These are phyloP conservation scores for Chrysanthemum makinoi DNA, from an alignment of 129 eudicot genomes.

Conservation along the genomic window DNA sequence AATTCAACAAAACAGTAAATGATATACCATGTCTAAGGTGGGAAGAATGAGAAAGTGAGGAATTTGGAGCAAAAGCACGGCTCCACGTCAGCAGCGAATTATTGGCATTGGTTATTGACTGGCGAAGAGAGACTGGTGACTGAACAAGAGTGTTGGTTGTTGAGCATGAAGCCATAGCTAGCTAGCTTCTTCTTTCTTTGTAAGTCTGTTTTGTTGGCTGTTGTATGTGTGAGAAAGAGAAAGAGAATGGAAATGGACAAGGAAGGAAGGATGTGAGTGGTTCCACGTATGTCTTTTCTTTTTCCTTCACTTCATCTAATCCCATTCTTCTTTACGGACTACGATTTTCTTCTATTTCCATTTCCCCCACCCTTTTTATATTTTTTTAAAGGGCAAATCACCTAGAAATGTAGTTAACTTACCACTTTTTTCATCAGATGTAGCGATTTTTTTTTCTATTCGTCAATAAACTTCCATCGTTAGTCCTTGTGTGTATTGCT, in stretches of 20 bases:
- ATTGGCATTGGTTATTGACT: constrained; percentile 20
- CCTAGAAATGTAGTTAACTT: too few species aligned
- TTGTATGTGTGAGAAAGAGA: constrained; percentile 15
- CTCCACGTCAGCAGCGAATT: constrained; percentile 44
- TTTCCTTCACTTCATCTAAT: constrained; percentile 22
- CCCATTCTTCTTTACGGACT: neutral
- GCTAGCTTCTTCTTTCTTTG: neutral
- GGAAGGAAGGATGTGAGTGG: constrained; percentile 30
- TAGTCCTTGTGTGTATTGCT: too few species aligned
- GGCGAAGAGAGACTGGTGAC: constrained; percentile 20
- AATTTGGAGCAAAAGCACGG: constrained; percentile 37
- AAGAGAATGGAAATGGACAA: constrained; percentile 3
- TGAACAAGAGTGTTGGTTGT: constrained; percentile 9
- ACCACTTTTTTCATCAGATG: too few species aligned
- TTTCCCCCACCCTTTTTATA: too few species aligned
- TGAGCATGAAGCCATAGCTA: constrained; percentile 25
- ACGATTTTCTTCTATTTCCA: too few species aligned
- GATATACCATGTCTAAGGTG: constrained; percentile 19
- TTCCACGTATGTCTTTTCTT: constrained; percentile 53
- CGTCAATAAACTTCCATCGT: too few species aligned
- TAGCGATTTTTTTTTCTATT: too few species aligned
- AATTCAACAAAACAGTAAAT: too few species aligned
- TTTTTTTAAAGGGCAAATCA: too few species aligned
- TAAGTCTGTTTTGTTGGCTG: neutral
- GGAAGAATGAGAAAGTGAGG: constrained; percentile 36